Conservation (phyloP, 495 filamentous ascomycete genomes). For the Hyphodiscus hymeniophilus region DNA sequence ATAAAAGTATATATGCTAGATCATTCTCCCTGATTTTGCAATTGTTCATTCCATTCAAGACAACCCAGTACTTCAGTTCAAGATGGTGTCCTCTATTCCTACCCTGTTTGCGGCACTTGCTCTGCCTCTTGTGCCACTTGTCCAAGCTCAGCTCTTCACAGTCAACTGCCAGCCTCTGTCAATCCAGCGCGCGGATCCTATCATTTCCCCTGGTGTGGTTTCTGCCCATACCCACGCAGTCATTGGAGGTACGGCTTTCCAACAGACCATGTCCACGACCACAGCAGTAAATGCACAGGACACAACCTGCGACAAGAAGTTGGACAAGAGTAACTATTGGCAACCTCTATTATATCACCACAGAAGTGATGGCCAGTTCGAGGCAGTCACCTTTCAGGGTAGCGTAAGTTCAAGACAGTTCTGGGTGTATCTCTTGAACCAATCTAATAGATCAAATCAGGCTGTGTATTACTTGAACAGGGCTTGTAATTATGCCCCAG, state of each 20-base stretch:
- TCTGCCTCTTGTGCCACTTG: neutral
- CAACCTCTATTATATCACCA: constrained; percentile 54
- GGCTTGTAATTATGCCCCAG: neutral
- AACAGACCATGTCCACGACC: constrained; percentile 45
- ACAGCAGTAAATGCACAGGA: constrained; percentile 34
- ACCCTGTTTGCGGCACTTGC: neutral
- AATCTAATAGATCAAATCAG: constrained; percentile 4
- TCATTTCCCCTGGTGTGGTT: constrained; percentile 44
- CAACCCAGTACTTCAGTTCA: no score
- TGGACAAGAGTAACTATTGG: constrained; percentile 48
- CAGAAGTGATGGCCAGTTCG: constrained; percentile 54
- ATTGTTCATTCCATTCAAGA: no score
- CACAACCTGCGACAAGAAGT: constrained; percentile 42
- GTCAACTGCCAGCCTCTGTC: constrained; percentile 19
- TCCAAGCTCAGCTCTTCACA: neutral
- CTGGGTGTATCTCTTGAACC: neutral
- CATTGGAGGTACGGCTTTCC: constrained; percentile 57
- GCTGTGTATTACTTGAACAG: constrained; percentile 52
- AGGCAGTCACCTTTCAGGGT: constrained; percentile 50
- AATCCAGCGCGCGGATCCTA: constrained; percentile 54
- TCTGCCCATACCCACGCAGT: constrained; percentile 57
- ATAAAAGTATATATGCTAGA: no score
- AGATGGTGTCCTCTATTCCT: neutral
- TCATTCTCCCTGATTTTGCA: no score
- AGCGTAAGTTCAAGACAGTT: constrained; percentile 27